Evolutionary conservation across 2,329 filamentous ascomycete species (phyloP).

Genomic region (Fusarium sp.): DNA sequence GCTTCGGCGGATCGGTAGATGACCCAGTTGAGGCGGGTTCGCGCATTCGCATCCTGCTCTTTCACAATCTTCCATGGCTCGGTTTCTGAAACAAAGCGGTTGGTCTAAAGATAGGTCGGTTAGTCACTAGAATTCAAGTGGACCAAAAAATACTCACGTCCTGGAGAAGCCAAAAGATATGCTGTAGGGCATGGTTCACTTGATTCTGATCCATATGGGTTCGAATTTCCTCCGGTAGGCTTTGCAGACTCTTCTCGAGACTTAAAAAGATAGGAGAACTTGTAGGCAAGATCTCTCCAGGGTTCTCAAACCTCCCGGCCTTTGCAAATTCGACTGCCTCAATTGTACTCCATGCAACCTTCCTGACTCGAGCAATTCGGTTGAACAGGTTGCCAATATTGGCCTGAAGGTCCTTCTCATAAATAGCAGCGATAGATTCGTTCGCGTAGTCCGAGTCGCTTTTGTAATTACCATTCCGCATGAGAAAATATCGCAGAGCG

Average conservation of each 20-base stretch:
- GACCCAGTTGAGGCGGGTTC: conserved; percentile 61
- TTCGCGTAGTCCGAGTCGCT: conserved; percentile 91
- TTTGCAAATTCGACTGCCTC: conserved; percentile 60
- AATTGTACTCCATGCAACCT: conserved; percentile 69
- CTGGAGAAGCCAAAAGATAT: conserved; percentile 70
- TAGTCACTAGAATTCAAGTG: conserved; percentile 11
- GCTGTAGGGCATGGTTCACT: conserved; percentile 71
- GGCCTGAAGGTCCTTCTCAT: conserved; percentile 81
- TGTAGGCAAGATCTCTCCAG: background rate
- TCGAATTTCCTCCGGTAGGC: conserved; percentile 50
- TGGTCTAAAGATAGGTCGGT: conserved; percentile 45
- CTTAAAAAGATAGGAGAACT: conserved; percentile 38
- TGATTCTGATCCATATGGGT: conserved; percentile 71
- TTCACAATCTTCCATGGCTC: conserved; percentile 74
- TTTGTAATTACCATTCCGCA: conserved; percentile 79
- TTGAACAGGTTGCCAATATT: conserved; percentile 84
- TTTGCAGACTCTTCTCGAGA: conserved; percentile 41
- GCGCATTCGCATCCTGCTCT: conserved; percentile 46
- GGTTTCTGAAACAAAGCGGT: conserved; percentile 64
- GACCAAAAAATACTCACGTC: conserved; percentile 55
- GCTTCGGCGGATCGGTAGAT: conserved; percentile 81
- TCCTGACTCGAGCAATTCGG: conserved; percentile 74
- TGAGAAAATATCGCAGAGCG: conserved; percentile 87
- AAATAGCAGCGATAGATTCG: conserved; percentile 75
- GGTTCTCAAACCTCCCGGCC: conserved; percentile 39